Percentiles rank a stretch among this genome's conserved stretches.
Evolutionary conservation across 768 basidiomycete genomes (phyloP).

Genomic region (Mycena rebaudengoi): DNA sequence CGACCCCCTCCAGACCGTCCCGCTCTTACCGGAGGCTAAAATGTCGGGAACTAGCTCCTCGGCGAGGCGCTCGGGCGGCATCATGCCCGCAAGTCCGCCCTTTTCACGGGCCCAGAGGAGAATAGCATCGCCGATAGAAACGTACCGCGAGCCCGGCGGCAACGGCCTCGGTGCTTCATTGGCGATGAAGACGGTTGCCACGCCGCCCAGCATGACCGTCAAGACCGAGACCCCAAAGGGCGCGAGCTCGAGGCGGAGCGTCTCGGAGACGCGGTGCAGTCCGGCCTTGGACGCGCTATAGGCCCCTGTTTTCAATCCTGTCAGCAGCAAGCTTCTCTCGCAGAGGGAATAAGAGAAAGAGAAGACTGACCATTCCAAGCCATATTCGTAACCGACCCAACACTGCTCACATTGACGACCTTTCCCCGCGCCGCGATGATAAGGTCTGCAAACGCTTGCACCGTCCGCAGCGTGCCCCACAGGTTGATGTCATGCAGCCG

Average conservation of each 20-base stretch:
- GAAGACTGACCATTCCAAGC: not conserved
- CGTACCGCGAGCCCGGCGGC: not conserved
- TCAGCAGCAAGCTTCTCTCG: not conserved
- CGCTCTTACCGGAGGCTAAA: not conserved
- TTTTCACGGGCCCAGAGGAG: not conserved
- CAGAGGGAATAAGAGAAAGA: not conserved
- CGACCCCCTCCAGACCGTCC: not conserved
- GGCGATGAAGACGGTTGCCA: not conserved
- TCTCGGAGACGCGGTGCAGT: not conserved
- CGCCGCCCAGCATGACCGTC: not conserved
- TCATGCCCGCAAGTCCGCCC: not conserved
- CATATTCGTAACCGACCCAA: not conserved
- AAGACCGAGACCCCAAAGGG: not conserved
- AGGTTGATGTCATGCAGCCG: not conserved
- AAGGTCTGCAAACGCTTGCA: slow-evolving; percentile 1
- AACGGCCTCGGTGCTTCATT: not conserved
- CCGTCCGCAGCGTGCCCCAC: slow-evolving; percentile 1
- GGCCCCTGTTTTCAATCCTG: not conserved
- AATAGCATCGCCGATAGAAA: not conserved
- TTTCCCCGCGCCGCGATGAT: not conserved
- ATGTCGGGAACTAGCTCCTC: not conserved
- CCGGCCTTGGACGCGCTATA: slow-evolving; percentile 1
- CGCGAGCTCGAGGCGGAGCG: slow-evolving; percentile 2
- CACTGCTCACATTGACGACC: slow-evolving; percentile 4
- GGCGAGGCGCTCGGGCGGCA: not conserved